phyloP scores from a whole-genome alignment of 2,329 filamentous ascomycete genomes.

The Aspergillus uvarum region DNA sequence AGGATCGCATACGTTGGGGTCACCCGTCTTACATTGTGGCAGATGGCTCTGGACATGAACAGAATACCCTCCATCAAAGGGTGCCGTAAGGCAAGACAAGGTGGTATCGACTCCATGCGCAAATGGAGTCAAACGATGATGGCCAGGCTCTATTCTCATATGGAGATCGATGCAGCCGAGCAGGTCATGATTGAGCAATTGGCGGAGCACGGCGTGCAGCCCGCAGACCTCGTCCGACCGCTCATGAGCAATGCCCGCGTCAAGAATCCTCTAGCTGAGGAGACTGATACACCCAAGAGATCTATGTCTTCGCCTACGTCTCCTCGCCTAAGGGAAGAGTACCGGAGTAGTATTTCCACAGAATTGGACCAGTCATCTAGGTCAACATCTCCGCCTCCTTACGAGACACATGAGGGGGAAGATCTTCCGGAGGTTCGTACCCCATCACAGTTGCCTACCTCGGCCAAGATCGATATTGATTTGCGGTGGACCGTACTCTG shows the following conservation, averaged over 20 bases:
- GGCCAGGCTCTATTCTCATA: conserved; percentile 88
- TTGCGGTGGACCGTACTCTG: conserved; percentile 95
- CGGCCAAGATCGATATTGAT: conserved; percentile 88
- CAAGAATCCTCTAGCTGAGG: conserved; percentile 80
- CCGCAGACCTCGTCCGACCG: conserved; percentile 77
- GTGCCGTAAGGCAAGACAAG: conserved; percentile 69
- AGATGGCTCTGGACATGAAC: conserved; percentile 71
- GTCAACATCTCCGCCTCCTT: conserved; percentile 54
- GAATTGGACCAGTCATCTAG: conserved; percentile 43
- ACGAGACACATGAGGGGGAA: conserved; percentile 63
- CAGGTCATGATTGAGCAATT: conserved; percentile 99
- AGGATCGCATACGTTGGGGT: conserved; percentile 94
- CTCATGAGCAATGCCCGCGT: conserved; percentile 91
- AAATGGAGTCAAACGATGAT: conserved; percentile 99
- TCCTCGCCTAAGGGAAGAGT: conserved; percentile 24
- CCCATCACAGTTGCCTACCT: conserved; percentile 77
- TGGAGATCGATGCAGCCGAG: conserved; percentile 86
- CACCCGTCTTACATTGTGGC: conserved; percentile 74
- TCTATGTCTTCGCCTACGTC: conserved; percentile 39
- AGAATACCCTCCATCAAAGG: conserved; percentile 59
- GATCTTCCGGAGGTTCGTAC: conserved; percentile 77
- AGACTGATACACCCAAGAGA: conserved; percentile 32
- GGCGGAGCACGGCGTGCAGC: conserved; percentile 84
- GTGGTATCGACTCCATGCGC: conserved; percentile 73
- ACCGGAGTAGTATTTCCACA: conserved; percentile 34